Conservation (phyloP, 208 protist species). For the Eutreptiella sp. region DNA sequence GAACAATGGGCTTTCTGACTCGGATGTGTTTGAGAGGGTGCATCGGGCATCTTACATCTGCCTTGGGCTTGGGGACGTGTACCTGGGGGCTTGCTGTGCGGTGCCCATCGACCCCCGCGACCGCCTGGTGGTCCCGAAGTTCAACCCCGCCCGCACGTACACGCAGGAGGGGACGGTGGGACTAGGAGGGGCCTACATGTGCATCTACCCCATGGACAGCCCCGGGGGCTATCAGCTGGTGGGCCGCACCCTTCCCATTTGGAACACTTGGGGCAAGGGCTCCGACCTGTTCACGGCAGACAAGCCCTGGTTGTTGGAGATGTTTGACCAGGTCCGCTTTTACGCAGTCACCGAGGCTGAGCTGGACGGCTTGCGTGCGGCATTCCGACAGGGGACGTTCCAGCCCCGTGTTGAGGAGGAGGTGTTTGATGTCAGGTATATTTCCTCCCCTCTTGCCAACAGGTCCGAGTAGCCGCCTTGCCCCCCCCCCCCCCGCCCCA, state of each 20-base stretch:
- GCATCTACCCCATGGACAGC: conserved; percentile 6
- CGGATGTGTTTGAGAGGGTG: not conserved
- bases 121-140: conserved; percentile 2
- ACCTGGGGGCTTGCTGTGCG: conserved; percentile 3
- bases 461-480: too few relatives aligned
- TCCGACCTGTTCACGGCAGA: not conserved
- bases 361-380: not conserved
- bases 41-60: not conserved
- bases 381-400: not conserved
- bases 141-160: conserved; percentile 8
- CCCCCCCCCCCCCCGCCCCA: too few relatives aligned
- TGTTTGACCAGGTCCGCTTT: conserved; percentile 16
- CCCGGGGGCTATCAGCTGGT: conserved; percentile 8
- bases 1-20: conserved; percentile 8
- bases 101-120: conserved; percentile 1
- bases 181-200: conserved; percentile 3
- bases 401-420: not conserved
- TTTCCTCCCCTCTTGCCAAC: conserved; percentile 34
- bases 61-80: conserved; percentile 7
- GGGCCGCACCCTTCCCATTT: conserved; percentile 6
- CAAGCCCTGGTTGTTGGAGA: conserved; percentile 12
- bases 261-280: conserved; percentile 2
- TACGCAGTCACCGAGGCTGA: not conserved
- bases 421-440: too few relatives aligned
- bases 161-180: conserved; percentile 3